Percentiles rank a stretch among this genome's conserved stretches.
phyloP scores from a whole-genome alignment of 768 basidiomycete genomes.

The Harrya chromipes region DNA sequence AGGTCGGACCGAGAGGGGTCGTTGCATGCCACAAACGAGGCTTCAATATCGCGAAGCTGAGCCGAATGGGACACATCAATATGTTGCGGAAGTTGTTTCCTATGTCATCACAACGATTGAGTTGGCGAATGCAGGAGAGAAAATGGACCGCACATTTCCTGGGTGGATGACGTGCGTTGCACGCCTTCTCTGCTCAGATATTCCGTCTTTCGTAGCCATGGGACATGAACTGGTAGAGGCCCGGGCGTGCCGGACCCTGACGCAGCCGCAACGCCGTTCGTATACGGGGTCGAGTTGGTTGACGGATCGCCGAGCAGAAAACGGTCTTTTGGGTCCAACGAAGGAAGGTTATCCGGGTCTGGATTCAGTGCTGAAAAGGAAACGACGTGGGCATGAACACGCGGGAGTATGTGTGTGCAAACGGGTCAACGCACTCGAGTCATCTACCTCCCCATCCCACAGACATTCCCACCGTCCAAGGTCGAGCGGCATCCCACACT shows the following conservation, averaged over 20 bases:
- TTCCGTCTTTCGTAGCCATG: conserved; percentile 92
- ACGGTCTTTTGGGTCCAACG: conserved; percentile 71
- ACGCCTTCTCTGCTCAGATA: conserved; percentile 70
- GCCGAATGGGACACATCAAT: conserved; percentile 75
- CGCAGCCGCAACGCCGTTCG: conserved; percentile 35
- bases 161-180: conserved; percentile 37
- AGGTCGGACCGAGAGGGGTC: conserved; percentile 62
- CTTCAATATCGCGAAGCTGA: conserved; percentile 75
- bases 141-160: conserved; percentile 53
- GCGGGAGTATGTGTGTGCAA: neutral
- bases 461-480: conserved; percentile 77
- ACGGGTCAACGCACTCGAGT: conserved; percentile 47
- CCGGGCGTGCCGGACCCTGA: conserved; percentile 40
- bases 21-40: conserved; percentile 58
- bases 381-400: neutral
- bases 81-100: conserved; percentile 46
- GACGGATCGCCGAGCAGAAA: conserved; percentile 71
- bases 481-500: conserved; percentile 95
- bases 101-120: conserved; percentile 17
- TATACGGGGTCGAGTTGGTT: conserved; percentile 39
- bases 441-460: conserved; percentile 77
- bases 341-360: conserved; percentile 52
- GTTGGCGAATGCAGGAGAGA: neutral
- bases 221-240: conserved; percentile 59
- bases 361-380: conserved; percentile 56